Percentiles rank a stretch among this genome's conserved stretches.
phyloP scores from a whole-genome alignment of 2,329 filamentous ascomycete genomes.

The Pseudopyrenochaeta lycopersici region DNA sequence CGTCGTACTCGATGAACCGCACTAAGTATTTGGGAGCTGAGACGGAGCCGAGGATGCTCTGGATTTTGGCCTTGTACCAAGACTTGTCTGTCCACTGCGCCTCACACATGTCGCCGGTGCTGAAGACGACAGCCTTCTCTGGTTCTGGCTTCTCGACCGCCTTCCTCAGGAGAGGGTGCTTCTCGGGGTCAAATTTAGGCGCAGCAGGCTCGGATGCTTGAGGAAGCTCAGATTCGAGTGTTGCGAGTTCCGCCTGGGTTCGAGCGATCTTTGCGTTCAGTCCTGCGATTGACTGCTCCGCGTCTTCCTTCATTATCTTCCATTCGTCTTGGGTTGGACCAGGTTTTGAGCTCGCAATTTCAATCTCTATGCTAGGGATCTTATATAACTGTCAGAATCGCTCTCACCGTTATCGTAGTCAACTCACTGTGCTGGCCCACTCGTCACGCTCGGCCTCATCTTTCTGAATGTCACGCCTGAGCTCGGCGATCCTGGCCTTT shows the following conservation, averaged over 20 bases:
- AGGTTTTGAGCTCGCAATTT: constrained; percentile 76
- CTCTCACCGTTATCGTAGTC: background rate
- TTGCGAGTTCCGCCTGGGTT: constrained; percentile 71
- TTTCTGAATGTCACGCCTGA: background rate
- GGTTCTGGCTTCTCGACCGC: constrained; percentile 51
- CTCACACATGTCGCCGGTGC: constrained; percentile 88
- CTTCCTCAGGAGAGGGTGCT: constrained; percentile 75
- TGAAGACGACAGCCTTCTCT: constrained; percentile 65
- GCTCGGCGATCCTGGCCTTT: constrained; percentile 30
- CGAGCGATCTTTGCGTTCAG: constrained; percentile 78
- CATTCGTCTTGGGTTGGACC: constrained; percentile 40
- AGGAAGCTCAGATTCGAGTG: constrained; percentile 57
- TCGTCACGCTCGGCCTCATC: constrained; percentile 28
- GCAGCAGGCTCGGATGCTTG: constrained; percentile 48
- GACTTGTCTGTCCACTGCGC: constrained; percentile 92
- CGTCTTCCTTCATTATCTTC: constrained; percentile 78
- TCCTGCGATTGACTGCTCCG: constrained; percentile 81
- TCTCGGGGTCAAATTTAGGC: constrained; percentile 80
- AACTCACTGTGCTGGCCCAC: constrained; percentile 19
- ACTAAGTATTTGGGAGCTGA: constrained; percentile 92
- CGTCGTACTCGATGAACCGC: constrained; percentile 92
- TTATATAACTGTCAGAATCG: constrained; percentile 10
- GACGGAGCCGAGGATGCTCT: constrained; percentile 91
- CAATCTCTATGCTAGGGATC: constrained; percentile 1
- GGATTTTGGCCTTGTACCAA: constrained; percentile 93